phyloP scores from a whole-genome alignment of 2,329 filamentous ascomycete species.

The Rasamsonia emersonii region DNA sequence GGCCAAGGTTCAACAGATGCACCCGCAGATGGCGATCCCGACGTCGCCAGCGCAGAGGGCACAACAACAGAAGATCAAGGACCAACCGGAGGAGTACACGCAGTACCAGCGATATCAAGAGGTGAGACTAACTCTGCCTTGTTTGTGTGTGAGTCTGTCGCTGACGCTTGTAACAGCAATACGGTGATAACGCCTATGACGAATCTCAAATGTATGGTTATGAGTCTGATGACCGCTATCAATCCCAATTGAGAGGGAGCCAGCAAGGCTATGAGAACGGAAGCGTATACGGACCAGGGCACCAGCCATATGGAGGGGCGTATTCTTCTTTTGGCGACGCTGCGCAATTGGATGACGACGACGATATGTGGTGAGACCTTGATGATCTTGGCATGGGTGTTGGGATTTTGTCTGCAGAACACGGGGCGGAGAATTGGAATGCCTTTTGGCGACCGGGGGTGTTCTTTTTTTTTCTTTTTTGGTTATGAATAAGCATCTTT shows the following conservation, averaged over 20 bases:
- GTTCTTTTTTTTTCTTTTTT: constrained; percentile 6
- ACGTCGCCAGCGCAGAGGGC: constrained; percentile 62
- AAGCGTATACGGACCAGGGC: constrained; percentile 24
- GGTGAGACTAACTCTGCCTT: constrained; percentile 20
- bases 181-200: constrained; percentile 37
- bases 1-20: constrained; percentile 97
- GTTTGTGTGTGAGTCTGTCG: neutral
- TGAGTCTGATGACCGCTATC: constrained; percentile 35
- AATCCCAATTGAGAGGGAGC: constrained; percentile 28
- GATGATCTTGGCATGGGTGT: constrained; percentile 14
- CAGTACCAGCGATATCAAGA: constrained; percentile 41
- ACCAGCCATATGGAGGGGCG: constrained; percentile 24
- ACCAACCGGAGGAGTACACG: constrained; percentile 34
- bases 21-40: constrained; percentile 89
- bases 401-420: constrained; percentile 16
- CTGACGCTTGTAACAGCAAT: constrained; percentile 25
- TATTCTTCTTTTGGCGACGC: constrained; percentile 34
- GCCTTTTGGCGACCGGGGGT: too few species aligned
- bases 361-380: constrained; percentile 40
- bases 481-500: constrained; percentile 7
- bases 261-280: constrained; percentile 33
- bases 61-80: constrained; percentile 24
- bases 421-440: too few species aligned
- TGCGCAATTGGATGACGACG: constrained; percentile 33
- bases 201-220: constrained; percentile 46